Base-by-base conservation (phyloP, 331 rosid species). In the Malus hybrid region DNA sequence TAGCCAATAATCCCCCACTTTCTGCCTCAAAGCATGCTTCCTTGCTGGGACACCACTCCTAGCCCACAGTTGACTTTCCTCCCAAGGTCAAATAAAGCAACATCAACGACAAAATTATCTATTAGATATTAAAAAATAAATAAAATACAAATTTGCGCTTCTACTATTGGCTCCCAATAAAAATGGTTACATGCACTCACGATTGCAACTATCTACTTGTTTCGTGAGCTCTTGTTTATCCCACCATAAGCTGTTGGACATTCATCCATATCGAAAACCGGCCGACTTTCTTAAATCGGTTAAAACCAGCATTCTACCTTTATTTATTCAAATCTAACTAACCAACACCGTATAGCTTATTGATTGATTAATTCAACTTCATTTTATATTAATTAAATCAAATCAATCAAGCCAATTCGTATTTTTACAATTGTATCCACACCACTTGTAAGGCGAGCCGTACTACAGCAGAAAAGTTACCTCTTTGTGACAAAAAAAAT, bases 81-180 rank as follows among this genome's bases (percentile, higher is more conserved):
- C 55, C 15, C 5, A 36, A 67, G 81, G 92, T 36, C 0, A 86
- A 65, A 86, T 81, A 82, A 75, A 82, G 85, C 70, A 52, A 6
- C 57, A 52, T 6, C 57, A 3, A 2, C 48, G 5, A 1, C 13
- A 42, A 18, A 18, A 18, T 0, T 6, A 10, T 18, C 0, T 52
- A 52, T 18, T 18, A 18, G 7, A 52, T 52, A 18, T 16, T 52
- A 52, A 52, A 52, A 52, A 16, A 52, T 50, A 52, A 52, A 7
- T 2, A n/a, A 56, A 56, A 9, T 20, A 19, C 28, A n/a, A 7
- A 0, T 56, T n/a, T 24, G 62, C 1, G 14, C 14, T 56, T 56
- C 1, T 56, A 4, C 4, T 29, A 28, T 62, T 62, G 13, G 67
- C 67, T 62, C 65, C 28, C 2, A 6, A 52, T 52, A 32, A 31